A percentile compares a stretch with the other conserved stretches of the same genome.
These are phyloP conservation scores for Pseudotsuga menziesii DNA, from an alignment of 75 land plant genomes.

Conservation along the genomic window DNA sequence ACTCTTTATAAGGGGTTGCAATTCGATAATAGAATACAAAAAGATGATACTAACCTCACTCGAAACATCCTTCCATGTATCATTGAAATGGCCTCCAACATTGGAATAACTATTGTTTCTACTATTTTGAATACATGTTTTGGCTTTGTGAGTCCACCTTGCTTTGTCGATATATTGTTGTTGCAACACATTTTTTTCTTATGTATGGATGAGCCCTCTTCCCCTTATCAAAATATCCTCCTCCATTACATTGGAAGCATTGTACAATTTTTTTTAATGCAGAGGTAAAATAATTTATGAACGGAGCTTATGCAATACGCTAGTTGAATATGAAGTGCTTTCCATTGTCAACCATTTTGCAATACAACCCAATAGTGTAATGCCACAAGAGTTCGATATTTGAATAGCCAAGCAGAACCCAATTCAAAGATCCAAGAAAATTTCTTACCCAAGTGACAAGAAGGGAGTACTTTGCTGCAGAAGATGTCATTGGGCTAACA, in stretches of 20 bases:
- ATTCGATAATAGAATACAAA: background rate
- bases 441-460: too few relatives aligned
- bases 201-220: constrained; percentile 1
- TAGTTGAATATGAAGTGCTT: too few relatives aligned
- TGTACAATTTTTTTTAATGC: background rate
- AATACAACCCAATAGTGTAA: too few relatives aligned
- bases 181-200: background rate
- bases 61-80: background rate
- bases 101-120: background rate
- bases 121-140: background rate
- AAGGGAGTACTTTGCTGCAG: too few relatives aligned
- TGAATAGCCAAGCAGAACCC: too few relatives aligned
- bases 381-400: too few relatives aligned
- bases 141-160: background rate
- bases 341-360: too few relatives aligned
- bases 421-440: background rate
- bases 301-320: too few relatives aligned
- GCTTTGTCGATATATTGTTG: background rate
- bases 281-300: too few relatives aligned
- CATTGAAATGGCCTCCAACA: background rate
- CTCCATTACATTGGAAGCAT: background rate
- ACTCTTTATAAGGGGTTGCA: background rate
- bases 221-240: background rate
- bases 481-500: too few relatives aligned
- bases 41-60: background rate